Percentiles rank a stretch among this genome's conserved stretches.
Evolutionary conservation across 176 grass and related monocot genomes (phyloP).

Genomic region (Guadua angustifolia): DNA sequence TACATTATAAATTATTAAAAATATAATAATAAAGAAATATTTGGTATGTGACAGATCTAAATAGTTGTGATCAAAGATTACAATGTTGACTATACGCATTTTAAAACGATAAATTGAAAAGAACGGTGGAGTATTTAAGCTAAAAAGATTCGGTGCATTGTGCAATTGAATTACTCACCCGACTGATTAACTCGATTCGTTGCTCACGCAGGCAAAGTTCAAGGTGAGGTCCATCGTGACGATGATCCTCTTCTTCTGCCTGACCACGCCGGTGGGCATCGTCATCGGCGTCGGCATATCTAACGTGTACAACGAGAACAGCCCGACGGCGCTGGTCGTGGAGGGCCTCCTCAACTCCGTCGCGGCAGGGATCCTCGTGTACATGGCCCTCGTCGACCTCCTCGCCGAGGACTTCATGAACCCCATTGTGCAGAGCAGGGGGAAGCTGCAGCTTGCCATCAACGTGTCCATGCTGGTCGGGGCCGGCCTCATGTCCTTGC

Average conservation of each 20-base stretch:
- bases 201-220: slow-evolving; percentile 58
- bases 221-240: slow-evolving; percentile 41
- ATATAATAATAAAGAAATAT: no score
- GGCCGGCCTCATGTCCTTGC: slow-evolving; percentile 67
- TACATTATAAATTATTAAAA: no score
- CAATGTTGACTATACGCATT: no score
- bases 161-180: not conserved
- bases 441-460: slow-evolving; percentile 57
- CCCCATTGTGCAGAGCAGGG: slow-evolving; percentile 61
- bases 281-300: slow-evolving; percentile 57
- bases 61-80: no score
- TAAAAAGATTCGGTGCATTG: no score
- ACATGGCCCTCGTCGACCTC: slow-evolving; percentile 80
- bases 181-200: not conserved
- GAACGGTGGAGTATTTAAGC: no score
- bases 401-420: slow-evolving; percentile 80
- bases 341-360: slow-evolving; percentile 69
- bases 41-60: no score
- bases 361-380: slow-evolving; percentile 64
- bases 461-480: slow-evolving; percentile 57
- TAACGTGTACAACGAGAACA: slow-evolving; percentile 60
- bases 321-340: slow-evolving; percentile 59
- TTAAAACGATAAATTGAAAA: no score
- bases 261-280: slow-evolving; percentile 74
- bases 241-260: slow-evolving; percentile 69